phyloP scores from a whole-genome alignment of 352 stramenopile species.

The Pythium sp. region DNA sequence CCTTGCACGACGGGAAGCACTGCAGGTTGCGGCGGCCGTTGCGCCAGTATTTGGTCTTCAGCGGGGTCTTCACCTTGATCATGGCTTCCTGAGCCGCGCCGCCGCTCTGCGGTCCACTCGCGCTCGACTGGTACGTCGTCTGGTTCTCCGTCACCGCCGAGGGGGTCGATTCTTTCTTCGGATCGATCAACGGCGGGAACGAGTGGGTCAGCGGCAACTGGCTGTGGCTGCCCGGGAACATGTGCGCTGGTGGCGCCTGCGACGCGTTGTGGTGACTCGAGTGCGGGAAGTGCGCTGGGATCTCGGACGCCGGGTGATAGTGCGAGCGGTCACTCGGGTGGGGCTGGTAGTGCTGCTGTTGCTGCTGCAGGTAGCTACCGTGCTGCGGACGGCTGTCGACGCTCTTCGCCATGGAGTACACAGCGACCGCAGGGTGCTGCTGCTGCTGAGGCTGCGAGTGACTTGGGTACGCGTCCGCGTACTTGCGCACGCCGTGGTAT shows the following conservation, averaged over 20 bases:
- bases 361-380: slow-evolving; percentile 15
- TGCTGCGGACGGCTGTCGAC: slow-evolving; percentile 13
- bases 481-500: slow-evolving; percentile 60
- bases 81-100: slow-evolving; percentile 67
- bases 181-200: slow-evolving; percentile 58
- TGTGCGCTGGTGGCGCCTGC: slow-evolving; percentile 24
- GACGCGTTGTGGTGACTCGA: slow-evolving; percentile 23
- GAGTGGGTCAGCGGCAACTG: slow-evolving; percentile 38
- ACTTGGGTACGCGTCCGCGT: slow-evolving; percentile 31
- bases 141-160: slow-evolving; percentile 17
- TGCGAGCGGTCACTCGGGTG: slow-evolving; percentile 19
- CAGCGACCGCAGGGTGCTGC: neutral
- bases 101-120: slow-evolving; percentile 4
- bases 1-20: slow-evolving; percentile 87
- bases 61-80: slow-evolving; percentile 84
- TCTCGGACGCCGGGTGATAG: slow-evolving; percentile 27
- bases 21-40: slow-evolving; percentile 89
- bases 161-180: slow-evolving; percentile 33
- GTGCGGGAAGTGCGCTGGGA: slow-evolving; percentile 37
- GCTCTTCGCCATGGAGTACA: slow-evolving; percentile 14
- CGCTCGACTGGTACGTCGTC: slow-evolving; percentile 21
- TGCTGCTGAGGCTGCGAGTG: neutral
- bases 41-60: slow-evolving; percentile 89
- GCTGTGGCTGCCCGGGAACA: slow-evolving; percentile 13
- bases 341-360: slow-evolving; percentile 20